These are phyloP conservation scores for Colletotrichum musicola DNA, from an alignment of 2,329 filamentous ascomycete genomes.

Conservation along the genomic window DNA sequence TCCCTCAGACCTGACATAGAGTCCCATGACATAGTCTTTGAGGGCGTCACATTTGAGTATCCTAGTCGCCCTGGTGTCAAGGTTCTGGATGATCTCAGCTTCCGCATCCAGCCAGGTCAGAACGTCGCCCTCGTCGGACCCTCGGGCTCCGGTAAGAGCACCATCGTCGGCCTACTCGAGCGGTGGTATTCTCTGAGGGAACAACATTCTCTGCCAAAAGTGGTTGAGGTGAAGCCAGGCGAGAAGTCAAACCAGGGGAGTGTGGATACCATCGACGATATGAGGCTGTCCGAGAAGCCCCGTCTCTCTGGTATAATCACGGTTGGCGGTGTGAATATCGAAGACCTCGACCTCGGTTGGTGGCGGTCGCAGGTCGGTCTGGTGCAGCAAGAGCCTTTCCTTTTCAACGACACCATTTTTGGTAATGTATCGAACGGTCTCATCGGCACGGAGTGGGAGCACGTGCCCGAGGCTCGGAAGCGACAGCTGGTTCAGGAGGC, in stretches of 20 bases:
- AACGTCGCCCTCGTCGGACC: constrained; percentile 56
- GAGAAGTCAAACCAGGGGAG: constrained; percentile 20
- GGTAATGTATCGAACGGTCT: constrained; percentile 63
- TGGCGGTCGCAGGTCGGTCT: constrained; percentile 61
- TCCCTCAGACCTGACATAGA: constrained; percentile 43
- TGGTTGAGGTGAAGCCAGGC: background rate
- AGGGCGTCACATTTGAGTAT: constrained; percentile 45
- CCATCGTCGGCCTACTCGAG: constrained; percentile 56
- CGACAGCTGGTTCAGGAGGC: constrained; percentile 58
- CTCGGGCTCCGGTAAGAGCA: constrained; percentile 59
- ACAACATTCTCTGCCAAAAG: constrained; percentile 27
- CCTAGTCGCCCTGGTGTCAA: constrained; percentile 47
- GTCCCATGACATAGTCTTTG: constrained; percentile 39
- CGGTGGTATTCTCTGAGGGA: constrained; percentile 52
- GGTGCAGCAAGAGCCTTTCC: constrained; percentile 68
- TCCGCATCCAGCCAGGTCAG: constrained; percentile 42
- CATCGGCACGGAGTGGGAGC: constrained; percentile 51
- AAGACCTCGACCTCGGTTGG: constrained; percentile 51
- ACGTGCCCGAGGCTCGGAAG: constrained; percentile 54
- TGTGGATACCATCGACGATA: constrained; percentile 10
- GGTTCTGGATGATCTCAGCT: constrained; percentile 49
- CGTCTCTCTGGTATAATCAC: constrained; percentile 34
- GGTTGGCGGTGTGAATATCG: constrained; percentile 37
- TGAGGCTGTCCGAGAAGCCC: constrained; percentile 1
- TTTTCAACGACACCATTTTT: constrained; percentile 66